Evolutionary conservation across 345 rosid genomes (phyloP).

Genomic region (Populus nigra): DNA sequence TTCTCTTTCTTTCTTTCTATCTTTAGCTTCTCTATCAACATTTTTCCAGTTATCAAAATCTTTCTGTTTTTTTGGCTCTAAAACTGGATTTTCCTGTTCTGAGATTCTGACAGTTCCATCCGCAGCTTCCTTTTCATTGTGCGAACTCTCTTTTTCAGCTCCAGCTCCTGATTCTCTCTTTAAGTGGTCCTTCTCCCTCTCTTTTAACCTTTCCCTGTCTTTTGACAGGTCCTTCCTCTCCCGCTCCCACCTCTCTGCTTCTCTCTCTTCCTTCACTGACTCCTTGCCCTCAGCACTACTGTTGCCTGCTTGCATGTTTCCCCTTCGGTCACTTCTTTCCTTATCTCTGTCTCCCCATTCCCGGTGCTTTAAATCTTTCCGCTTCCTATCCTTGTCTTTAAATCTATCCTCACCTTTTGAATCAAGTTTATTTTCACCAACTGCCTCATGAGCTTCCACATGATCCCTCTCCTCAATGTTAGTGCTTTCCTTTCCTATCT

Average conservation of each 20-base stretch:
- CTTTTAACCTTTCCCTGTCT: conserved; percentile 77
- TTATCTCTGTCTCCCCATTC: conserved; percentile 94
- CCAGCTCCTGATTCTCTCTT: conserved; percentile 70
- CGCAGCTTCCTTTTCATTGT: conserved; percentile 60
- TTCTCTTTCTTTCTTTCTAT: conserved; percentile 84
- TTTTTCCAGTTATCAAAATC: conserved; percentile 70
- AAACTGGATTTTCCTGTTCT: conserved; percentile 54
- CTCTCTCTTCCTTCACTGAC: conserved; percentile 68
- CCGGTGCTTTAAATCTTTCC: conserved; percentile 73
- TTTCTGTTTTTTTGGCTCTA: conserved; percentile 69
- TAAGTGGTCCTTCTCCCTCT: conserved; percentile 62
- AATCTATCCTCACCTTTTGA: conserved; percentile 74
- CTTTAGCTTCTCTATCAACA: conserved; percentile 69
- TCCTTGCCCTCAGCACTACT: conserved; percentile 62
- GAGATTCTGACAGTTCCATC: conserved; percentile 59
- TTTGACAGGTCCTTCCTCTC: conserved; percentile 66
- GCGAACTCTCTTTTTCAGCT: conserved; percentile 59
- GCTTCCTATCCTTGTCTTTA: conserved; percentile 88
- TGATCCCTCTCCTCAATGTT: conserved; percentile 51
- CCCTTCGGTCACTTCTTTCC: conserved; percentile 80
- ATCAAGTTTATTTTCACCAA: conserved; percentile 88
- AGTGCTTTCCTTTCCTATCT: conserved; percentile 58
- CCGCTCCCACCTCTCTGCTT: conserved; percentile 82
- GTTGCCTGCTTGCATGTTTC: conserved; percentile 50
- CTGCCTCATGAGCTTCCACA: conserved; percentile 63